Percentiles rank a stretch among this genome's conserved stretches.
Evolutionary conservation across 805 yeast species (phyloP).

Genomic region (Yarrowia divulgata): DNA sequence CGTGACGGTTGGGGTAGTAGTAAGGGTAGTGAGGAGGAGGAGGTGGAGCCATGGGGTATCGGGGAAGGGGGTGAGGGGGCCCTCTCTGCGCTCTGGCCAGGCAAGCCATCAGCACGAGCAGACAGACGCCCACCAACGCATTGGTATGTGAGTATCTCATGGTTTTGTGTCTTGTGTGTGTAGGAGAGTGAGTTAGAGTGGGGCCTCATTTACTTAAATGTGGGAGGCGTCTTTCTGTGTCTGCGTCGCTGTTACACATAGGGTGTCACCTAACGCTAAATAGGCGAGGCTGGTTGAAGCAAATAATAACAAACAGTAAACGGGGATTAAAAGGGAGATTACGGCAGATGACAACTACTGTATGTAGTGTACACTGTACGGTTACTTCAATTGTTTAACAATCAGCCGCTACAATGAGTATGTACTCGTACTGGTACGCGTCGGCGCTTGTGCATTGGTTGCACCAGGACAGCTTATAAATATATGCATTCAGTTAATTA

Average conservation of each 20-base stretch:
- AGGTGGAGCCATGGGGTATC: constrained; percentile 33
- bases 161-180: constrained; percentile 22
- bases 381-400: too few relatives aligned
- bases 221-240: constrained; percentile 12
- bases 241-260: background rate
- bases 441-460: too few relatives aligned
- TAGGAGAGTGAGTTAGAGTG: background rate
- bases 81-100: constrained; percentile 21
- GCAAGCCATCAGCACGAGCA: constrained; percentile 18
- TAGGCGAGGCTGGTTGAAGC: too few relatives aligned
- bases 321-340: too few relatives aligned
- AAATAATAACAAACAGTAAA: too few relatives aligned
- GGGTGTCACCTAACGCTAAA: constrained; percentile 6
- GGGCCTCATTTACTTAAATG: background rate
- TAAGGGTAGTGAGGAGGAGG: constrained; percentile 34
- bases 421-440: too few relatives aligned
- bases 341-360: too few relatives aligned
- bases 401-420: too few relatives aligned
- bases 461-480: background rate
- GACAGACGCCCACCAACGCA: constrained; percentile 20
- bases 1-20: constrained; percentile 39
- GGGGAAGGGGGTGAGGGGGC: constrained; percentile 9
- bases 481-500: constrained; percentile 28
- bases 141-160: constrained; percentile 36
- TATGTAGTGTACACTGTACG: too few relatives aligned